Conservation (phyloP, 305 asterid species). For the Stenogyne calaminthoides region DNA sequence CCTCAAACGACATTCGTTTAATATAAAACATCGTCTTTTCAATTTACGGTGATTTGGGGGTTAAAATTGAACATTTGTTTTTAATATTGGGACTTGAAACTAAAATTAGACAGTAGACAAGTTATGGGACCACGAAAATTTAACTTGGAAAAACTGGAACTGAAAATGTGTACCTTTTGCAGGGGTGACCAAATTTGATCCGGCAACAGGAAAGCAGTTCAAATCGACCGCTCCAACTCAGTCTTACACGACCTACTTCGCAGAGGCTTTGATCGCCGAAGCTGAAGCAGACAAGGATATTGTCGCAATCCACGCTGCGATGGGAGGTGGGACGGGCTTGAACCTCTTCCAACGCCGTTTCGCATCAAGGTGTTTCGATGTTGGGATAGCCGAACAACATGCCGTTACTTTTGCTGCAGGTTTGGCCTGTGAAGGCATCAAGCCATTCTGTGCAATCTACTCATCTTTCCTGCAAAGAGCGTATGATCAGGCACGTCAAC, state of each 20-base stretch:
- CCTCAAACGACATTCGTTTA: too few species aligned
- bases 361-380: conserved; percentile 85
- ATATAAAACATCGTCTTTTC: too few species aligned
- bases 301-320: conserved; percentile 95
- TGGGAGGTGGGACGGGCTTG: conserved; percentile 99
- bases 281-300: conserved; percentile 84
- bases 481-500: conserved; percentile 77
- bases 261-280: conserved; percentile 91
- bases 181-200: conserved; percentile 95
- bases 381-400: conserved; percentile 97
- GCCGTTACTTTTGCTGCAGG: conserved; percentile 99
- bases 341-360: conserved; percentile 86
- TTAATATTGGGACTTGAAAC: too few species aligned
- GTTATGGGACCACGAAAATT: too few species aligned
- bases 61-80: too few species aligned
- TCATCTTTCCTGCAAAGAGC: conserved; percentile 95
- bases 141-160: neutral
- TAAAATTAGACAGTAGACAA: too few species aligned
- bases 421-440: conserved; percentile 96
- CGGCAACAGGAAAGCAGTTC: conserved; percentile 93
- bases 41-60: too few species aligned
- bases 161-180: conserved; percentile 25
- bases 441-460: conserved; percentile 93
- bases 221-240: conserved; percentile 75
- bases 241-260: conserved; percentile 89